Conservation (phyloP, 345 rosid species). For the Gossypium turneri region DNA sequence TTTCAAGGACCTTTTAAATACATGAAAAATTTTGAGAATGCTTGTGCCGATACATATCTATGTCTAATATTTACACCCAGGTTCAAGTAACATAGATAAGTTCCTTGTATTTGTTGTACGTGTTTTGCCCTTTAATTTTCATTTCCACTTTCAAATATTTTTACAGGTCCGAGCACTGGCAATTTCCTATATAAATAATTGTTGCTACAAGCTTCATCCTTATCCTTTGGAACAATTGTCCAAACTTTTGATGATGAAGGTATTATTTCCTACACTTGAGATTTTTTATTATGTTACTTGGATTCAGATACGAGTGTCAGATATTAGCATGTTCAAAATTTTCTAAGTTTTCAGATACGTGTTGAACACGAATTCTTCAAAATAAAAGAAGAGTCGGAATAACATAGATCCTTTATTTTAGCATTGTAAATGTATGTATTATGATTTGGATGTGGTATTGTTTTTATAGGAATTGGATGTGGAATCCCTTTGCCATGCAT, state of each 20-base stretch:
- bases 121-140: neutral
- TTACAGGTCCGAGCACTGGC: constrained; percentile 59
- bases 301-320: neutral
- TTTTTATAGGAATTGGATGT: constrained; percentile 57
- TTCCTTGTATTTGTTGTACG: neutral
- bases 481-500: constrained; percentile 66
- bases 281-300: neutral
- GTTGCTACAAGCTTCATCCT: constrained; percentile 91
- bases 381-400: neutral
- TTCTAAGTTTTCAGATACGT: neutral
- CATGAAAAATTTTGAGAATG: no score
- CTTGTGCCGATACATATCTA: neutral
- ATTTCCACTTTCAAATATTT: constrained; percentile 14
- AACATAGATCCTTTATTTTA: neutral
- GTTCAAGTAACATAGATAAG: neutral
- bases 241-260: constrained; percentile 69
- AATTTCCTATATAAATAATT: constrained; percentile 58
- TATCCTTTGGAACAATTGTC: constrained; percentile 64
- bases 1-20: neutral
- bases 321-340: neutral
- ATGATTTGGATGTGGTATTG: neutral
- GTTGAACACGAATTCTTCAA: neutral
- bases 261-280: constrained; percentile 15
- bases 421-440: neutral
- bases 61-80: neutral